Conservation (phyloP, 208 protist genomes). For the Leishmania guyanensis region DNA sequence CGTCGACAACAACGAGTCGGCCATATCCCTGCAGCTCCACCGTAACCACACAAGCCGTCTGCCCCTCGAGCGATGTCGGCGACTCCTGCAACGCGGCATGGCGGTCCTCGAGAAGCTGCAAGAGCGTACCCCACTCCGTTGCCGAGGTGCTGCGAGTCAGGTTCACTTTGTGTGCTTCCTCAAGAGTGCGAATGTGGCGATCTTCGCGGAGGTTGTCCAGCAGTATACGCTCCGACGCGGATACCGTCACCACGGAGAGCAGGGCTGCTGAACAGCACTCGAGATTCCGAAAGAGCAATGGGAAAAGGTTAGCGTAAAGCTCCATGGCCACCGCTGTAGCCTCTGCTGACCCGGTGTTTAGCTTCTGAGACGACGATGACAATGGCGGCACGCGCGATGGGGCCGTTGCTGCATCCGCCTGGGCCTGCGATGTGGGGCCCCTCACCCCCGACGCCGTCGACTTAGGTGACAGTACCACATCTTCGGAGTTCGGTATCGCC, state of each 20-base stretch:
- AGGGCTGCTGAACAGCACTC: constrained; percentile 33
- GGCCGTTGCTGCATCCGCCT: not conserved
- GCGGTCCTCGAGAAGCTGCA: constrained; percentile 46
- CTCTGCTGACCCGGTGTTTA: constrained; percentile 5
- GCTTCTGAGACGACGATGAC: not conserved
- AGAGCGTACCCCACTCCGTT: constrained; percentile 48
- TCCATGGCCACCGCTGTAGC: constrained; percentile 46
- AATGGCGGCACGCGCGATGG: not conserved
- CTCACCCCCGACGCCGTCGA: not conserved
- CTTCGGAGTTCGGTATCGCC: constrained; percentile 45
- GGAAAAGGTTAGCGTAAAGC: constrained; percentile 55
- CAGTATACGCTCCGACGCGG: constrained; percentile 42
- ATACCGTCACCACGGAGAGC: constrained; percentile 55
- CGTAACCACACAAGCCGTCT: constrained; percentile 61
- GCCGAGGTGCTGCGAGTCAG: constrained; percentile 39
- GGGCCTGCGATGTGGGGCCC: not conserved
- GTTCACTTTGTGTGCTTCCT: constrained; percentile 31
- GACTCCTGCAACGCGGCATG: constrained; percentile 37
- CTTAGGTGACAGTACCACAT: not conserved
- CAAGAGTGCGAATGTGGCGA: constrained; percentile 33
- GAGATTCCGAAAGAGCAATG: constrained; percentile 56
- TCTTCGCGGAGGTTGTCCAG: constrained; percentile 52
- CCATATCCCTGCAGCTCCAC: constrained; percentile 65
- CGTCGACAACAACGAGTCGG: constrained; percentile 53
- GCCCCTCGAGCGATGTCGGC: constrained; percentile 32